Evolutionary conservation across 495 filamentous ascomycete genomes (phyloP), one percentile per base, ranked within the genome.

Genomic region (Penicillium robsamsonii): DNA sequence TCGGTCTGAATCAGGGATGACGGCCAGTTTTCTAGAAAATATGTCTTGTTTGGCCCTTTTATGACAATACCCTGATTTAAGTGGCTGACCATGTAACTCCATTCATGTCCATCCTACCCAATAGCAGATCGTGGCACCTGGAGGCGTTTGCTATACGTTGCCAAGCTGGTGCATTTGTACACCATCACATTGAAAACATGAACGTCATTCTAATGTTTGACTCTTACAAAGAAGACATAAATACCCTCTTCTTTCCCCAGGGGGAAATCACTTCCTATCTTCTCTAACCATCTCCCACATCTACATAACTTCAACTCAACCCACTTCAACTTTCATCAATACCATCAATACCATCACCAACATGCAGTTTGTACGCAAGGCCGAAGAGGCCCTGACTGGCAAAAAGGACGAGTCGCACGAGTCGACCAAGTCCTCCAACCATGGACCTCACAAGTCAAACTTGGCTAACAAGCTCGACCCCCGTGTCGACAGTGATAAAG

Each of bases 381-480:
- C 45, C 18, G 59, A 61, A 57, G 59, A 57, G 22, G 44, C 40
- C 50, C 3, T 57, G 17, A 54, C 55, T 22, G 54, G 54, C 38
- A 52, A 58, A 33, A 46, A 53, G 41, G 11, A 44, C 12, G 50
- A 53, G 35, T 30, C 43, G 31, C 24, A 35, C 17, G 43, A 54
- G 35, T 58, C 56, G 37, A 47, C 43, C 18, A 27, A 45, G 53
- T 57, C 54, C 18, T 35, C 59, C 40, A 66, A 64, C 33, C 59
- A 60, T 46, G 69, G 69, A 10, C 70, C 66, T 29, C 76, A 75
- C 59, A 57, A 53, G 8, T 73, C 73, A 24, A 75, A 75, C 51
- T 7, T 69, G 25, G 62, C 61, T 35, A 81, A 79, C 56, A 77
- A 78, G 65, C 56, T 69, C 10, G 79, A 82, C 51, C 79, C 79